phyloP scores from a whole-genome alignment of 2,329 filamentous ascomycete species.

The Scopulariopsis brevicaulis region DNA sequence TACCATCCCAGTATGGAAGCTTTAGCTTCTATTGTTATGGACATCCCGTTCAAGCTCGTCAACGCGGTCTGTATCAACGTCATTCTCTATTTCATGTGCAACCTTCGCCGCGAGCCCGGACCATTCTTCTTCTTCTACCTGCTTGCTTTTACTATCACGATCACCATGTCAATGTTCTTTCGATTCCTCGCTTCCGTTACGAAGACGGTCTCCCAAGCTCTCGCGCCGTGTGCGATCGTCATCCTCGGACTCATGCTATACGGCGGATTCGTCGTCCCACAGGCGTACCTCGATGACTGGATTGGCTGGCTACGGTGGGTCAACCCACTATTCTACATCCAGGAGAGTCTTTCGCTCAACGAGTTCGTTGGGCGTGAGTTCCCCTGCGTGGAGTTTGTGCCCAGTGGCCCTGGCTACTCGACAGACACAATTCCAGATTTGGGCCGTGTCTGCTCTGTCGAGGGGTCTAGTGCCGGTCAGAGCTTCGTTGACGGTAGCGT shows the following conservation, averaged over 20 bases:
- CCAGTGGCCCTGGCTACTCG: constrained; percentile 15
- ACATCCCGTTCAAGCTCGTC: constrained; percentile 20
- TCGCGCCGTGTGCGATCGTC: constrained; percentile 39
- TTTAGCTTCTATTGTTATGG: constrained; percentile 8
- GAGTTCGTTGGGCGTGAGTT: constrained; percentile 22
- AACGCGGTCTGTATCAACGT: constrained; percentile 24
- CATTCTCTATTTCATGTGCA: constrained; percentile 28
- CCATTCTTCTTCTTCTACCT: constrained; percentile 57
- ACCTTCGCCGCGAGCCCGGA: constrained; percentile 34
- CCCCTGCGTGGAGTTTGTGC: constrained; percentile 11
- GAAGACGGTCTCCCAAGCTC: constrained; percentile 33
- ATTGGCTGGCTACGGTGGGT: constrained; percentile 53
- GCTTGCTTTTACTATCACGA: constrained; percentile 43
- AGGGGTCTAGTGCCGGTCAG: constrained; percentile 34
- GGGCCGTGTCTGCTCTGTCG: constrained; percentile 27
- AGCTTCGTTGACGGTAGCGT: constrained; percentile 29
- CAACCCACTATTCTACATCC: constrained; percentile 47
- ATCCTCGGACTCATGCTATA: constrained; percentile 42
- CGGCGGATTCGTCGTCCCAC: constrained; percentile 36
- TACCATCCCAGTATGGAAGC: constrained; percentile 24
- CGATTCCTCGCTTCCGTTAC: constrained; percentile 27
- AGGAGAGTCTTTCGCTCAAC: constrained; percentile 14
- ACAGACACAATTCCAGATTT: constrained; percentile 15
- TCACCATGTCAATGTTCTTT: constrained; percentile 59
- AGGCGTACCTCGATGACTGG: constrained; percentile 12